Evolutionary conservation across 768 basidiomycete species (phyloP), one percentile per base, ranked within the genome.

Genomic region (Xerocomellus amylosporus): DNA sequence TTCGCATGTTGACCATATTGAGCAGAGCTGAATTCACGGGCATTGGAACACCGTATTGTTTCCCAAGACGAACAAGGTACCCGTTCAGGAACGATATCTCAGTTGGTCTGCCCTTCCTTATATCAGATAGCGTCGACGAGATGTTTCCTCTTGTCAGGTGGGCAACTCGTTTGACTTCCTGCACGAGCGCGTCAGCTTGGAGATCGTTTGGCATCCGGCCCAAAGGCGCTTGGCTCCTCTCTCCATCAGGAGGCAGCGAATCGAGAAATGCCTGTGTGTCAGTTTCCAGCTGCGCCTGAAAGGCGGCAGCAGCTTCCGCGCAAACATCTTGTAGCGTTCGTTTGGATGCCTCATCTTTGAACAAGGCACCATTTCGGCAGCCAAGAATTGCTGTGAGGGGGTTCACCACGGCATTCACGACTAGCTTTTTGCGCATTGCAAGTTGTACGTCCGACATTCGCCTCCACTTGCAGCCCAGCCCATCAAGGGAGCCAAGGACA

Each of bases 41-140:
- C 65, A 85, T 87, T 17, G 72, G 68, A 30, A 93, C 73, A 7
- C 74, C 72, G 60, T 86, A 79, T 37, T 75, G 68, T 44, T 71
- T 60, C 26, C 88, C 95, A 8, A 93, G 71, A 8, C 74, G 71
- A 26, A 84, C 65, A 47, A 98, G 69, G 67, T 93, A 90, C 6
- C 95, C 95, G 55, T 90, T 93, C 62, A 97, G 75, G 62, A 75
- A 90, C 15, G 87, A 82, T 24, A 98, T 80, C 73, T 98, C 94
- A 0, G 93, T 94, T 6, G 65, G 56, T 48, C 74, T 73, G 40
- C 86, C 85, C 31, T 71, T 70, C 58, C 77, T 78, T 30, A 95
- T 68, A 65, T 96, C 93, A 15, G 75, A 67, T 17, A 93, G 75
- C 83, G 93, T 97, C 15, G 87, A 90, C 7, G 92, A 93, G 48